A percentile compares a stretch with the other conserved stretches of the same genome.
phyloP scores from a whole-genome alignment of 441 rosid species.

The Bruguiera hainesii region DNA sequence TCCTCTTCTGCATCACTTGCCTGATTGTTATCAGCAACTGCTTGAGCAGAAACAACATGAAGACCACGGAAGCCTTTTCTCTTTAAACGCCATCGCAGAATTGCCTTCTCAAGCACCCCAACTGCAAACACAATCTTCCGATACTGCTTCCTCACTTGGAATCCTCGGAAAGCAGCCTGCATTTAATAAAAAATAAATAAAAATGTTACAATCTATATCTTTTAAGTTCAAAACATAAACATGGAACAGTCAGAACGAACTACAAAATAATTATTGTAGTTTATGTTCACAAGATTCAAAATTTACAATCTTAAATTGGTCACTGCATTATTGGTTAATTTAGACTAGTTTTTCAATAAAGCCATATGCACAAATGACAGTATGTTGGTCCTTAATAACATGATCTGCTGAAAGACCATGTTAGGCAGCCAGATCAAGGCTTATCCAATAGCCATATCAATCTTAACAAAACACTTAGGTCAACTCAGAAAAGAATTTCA shows the following conservation, averaged over 20 bases:
- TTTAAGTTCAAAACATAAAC: background rate
- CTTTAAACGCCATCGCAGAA: conserved; percentile 93
- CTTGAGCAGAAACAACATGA: conserved; percentile 38
- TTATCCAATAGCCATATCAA: background rate
- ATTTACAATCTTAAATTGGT: no score
- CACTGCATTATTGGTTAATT: no score
- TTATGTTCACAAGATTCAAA: no score
- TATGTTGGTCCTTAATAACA: background rate
- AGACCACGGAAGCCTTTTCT: conserved; percentile 94
- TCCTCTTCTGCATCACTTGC: conserved; percentile 65
- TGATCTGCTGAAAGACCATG: background rate
- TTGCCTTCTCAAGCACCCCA: conserved; percentile 89
- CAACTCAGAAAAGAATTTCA: background rate
- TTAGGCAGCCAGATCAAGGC: background rate
- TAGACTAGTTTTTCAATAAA: no score
- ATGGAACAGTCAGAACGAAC: background rate
- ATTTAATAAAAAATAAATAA: conserved; percentile 14
- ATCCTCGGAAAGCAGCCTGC: conserved; percentile 89
- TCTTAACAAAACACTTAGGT: background rate
- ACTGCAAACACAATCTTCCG: conserved; percentile 87
- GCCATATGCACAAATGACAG: no score
- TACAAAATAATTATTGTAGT: no score
- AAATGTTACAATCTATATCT: background rate
- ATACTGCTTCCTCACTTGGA: conserved; percentile 80
- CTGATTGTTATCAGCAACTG: conserved; percentile 23